Base-by-base conservation (phyloP, 75 land plant species). In the Pseudotsuga menziesii region DNA sequence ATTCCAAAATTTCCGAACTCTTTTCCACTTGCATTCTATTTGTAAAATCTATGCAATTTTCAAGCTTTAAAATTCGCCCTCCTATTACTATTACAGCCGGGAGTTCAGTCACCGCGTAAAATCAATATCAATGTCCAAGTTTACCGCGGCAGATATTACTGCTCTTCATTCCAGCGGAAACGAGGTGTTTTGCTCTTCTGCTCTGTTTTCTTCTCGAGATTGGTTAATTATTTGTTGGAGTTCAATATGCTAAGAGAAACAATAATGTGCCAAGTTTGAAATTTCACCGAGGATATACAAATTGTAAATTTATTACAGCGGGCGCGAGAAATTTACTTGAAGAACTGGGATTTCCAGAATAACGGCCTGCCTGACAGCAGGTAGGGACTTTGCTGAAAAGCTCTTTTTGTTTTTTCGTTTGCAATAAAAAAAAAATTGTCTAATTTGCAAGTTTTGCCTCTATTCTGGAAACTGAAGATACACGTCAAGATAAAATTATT, bases 41-140 rank as follows among this genome's bases (percentile, higher is more conserved):
- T 48, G 12, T 48, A 48, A 9, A 9, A 9, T 9, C 0, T 9
- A 48, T 48, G 54, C 54, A 48, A 9, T 48, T 48, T 48, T 12
- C 54, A 2, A 48, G 11, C 9, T 9, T 48, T 48, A 11, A 48
- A 48, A 48, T 48, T 12, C 9, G 12, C 11, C 12, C 58, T 17
- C 23, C 57, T 27, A 79, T 58, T 54, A 59, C 54, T 72, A n/a
- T 36, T 63, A 67, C 72, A 83, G 85, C 60, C 85, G 85, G 79
- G 85, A 83, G 73, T 83, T 83, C 59, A 77, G 79, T 54, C 85
- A 83, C 27, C 84, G 84, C 4, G 83, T 83, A 4, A 83, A 83
- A 73, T 83, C 85, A 17, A 77, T 83, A 48, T 82, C 85, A 14
- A 83, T 82, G 85, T 84, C 85, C 48, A 83, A 82, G 52, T 83